Conservation (phyloP, 2,329 filamentous ascomycete genomes). For the Aspergillus ustus region DNA sequence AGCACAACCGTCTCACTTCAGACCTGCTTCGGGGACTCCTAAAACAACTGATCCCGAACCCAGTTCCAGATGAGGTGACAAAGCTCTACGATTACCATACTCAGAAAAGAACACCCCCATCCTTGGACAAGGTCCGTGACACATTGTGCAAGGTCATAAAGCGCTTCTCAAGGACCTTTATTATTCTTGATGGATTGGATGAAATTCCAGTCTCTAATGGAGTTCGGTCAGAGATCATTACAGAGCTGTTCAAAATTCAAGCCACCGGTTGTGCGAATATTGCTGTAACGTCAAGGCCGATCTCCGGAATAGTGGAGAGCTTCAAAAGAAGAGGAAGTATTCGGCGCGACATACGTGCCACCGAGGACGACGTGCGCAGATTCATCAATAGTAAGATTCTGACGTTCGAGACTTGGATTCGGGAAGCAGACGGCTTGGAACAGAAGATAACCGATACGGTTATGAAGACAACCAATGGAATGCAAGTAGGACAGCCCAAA, state of each 20-base stretch:
- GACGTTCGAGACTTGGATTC: not conserved
- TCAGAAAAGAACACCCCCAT: not conserved
- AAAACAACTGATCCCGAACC: not conserved
- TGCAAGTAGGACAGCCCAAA: not conserved
- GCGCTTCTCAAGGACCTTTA: constrained; percentile 2
- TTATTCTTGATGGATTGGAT: constrained; percentile 6
- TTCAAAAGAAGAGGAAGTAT: not conserved
- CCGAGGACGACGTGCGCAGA: not conserved
- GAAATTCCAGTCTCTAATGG: not conserved
- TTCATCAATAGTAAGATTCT: not conserved
- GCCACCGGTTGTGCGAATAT: not conserved
- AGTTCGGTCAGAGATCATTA: not conserved
- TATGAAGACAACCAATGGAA: constrained; percentile 1
- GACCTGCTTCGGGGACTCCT: constrained; percentile 1
- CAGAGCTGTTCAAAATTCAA: constrained; percentile 1
- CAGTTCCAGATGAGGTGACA: not conserved
- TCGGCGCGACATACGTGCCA: constrained; percentile 2
- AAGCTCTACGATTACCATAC: not conserved
- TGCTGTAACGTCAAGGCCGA: not conserved
- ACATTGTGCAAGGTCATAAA: not conserved
- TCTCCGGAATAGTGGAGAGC: not conserved
- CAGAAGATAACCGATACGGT: not conserved
- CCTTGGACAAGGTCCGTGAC: not conserved
- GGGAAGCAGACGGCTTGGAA: not conserved
- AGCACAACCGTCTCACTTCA: not conserved